Conservation (phyloP, 2,329 filamentous ascomycete genomes). For the Hypoxylon sp. region DNA sequence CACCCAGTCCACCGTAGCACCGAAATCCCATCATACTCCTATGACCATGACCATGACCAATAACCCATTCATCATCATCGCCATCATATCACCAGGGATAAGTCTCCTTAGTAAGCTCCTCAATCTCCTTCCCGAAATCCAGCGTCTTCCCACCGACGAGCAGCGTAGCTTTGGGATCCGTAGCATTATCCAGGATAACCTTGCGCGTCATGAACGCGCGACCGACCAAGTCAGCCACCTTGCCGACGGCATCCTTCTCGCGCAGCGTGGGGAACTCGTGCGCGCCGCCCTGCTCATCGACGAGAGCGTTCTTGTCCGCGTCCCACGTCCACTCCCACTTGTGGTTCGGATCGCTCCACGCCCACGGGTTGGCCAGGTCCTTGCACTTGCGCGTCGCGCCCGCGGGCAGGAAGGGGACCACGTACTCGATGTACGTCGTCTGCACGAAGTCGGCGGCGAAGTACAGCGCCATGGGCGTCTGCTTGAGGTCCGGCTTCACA, state of each 20-base stretch:
- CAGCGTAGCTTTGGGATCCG: slow-evolving; percentile 38
- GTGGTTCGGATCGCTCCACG: slow-evolving; percentile 40
- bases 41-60: too few relatives aligned
- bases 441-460: slow-evolving; percentile 45
- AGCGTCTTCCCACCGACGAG: slow-evolving; percentile 40
- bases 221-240: slow-evolving; percentile 30
- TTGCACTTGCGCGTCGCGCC: slow-evolving; percentile 45
- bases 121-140: slow-evolving; percentile 43
- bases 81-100: slow-evolving; percentile 16
- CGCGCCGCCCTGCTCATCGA: slow-evolving; percentile 33
- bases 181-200: slow-evolving; percentile 42
- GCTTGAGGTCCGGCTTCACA: slow-evolving; percentile 33
- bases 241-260: slow-evolving; percentile 6
- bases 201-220: slow-evolving; percentile 42
- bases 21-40: too few relatives aligned
- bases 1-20: background rate
- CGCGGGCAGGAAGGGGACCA: slow-evolving; percentile 43
- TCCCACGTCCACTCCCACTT: slow-evolving; percentile 46
- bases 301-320: slow-evolving; percentile 30
- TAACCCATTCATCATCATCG: too few relatives aligned
- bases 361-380: slow-evolving; percentile 45
- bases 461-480: slow-evolving; percentile 37
- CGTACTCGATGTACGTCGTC: slow-evolving; percentile 42
- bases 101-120: slow-evolving; percentile 16
- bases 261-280: slow-evolving; percentile 39